Conservation (phyloP, 2,329 filamentous ascomycete genomes). For the Aureobasidium sp. region DNA sequence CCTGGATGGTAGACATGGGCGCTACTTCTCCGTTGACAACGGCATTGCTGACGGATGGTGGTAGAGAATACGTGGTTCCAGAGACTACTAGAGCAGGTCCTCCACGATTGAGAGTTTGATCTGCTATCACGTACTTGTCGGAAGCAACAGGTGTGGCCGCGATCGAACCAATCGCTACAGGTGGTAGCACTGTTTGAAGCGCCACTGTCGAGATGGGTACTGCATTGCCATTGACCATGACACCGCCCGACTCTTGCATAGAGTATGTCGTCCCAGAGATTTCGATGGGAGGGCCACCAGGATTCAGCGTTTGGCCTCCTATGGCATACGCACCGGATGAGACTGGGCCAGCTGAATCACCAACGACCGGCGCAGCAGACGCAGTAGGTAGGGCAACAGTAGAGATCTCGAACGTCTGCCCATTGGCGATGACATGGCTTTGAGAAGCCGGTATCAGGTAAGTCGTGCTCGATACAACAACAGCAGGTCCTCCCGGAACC, state of each 20-base stretch:
- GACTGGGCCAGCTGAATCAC: not conserved
- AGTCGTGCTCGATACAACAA: not conserved
- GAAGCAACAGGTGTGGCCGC: not conserved
- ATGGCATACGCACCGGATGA: not conserved
- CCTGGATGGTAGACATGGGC: not conserved
- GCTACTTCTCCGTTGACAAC: not conserved
- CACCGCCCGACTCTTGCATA: not conserved
- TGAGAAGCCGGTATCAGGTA: not conserved
- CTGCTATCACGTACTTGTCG: not conserved
- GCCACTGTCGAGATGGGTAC: not conserved
- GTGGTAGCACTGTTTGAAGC: not conserved
- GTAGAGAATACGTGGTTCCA: not conserved
- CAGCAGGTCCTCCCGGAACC: no score
- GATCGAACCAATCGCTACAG: not conserved
- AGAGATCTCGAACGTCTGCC: not conserved
- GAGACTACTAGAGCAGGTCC: not conserved
- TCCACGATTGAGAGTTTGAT: not conserved
- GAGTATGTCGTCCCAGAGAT: not conserved
- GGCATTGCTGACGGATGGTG: not conserved
- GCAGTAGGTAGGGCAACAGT: not conserved
- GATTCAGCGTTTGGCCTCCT: not conserved
- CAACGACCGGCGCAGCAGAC: not conserved
- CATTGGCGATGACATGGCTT: not conserved
- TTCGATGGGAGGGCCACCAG: not conserved
- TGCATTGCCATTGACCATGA: not conserved